These are phyloP conservation scores for Wallacemonas sp. DNA, from an alignment of 208 protist genomes.

Conservation along the genomic window DNA sequence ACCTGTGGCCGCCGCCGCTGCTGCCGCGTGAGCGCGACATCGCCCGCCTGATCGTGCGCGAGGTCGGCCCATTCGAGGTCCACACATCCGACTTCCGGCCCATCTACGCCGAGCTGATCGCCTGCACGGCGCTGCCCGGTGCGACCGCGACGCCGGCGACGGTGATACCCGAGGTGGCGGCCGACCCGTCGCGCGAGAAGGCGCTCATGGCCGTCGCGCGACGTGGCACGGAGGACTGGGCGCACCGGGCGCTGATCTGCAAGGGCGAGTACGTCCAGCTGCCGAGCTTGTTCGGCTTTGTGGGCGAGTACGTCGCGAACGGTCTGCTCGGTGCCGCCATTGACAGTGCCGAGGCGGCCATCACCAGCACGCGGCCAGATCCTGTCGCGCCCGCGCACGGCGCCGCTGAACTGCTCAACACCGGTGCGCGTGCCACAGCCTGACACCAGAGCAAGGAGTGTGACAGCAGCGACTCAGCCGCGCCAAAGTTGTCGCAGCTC, in stretches of 20 bases:
- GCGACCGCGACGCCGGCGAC: not conserved
- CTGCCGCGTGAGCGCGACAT: constrained; percentile 35
- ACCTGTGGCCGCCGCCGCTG: constrained; percentile 32
- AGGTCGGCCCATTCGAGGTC: constrained; percentile 38
- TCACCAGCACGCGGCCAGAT: too few relatives aligned
- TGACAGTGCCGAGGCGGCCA: too few relatives aligned
- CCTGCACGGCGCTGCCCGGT: not conserved
- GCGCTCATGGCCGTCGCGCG: constrained; percentile 7
- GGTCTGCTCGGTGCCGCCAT: constrained; percentile 16
- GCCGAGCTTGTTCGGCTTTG: constrained; percentile 28
- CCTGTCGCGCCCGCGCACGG: too few relatives aligned
- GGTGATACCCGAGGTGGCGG: not conserved
- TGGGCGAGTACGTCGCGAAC: constrained; percentile 26
- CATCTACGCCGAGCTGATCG: not conserved
- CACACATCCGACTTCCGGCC: constrained; percentile 42
- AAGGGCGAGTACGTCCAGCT: constrained; percentile 22
- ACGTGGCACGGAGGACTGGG: constrained; percentile 4
- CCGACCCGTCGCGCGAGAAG: not conserved
- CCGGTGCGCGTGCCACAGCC: too few relatives aligned
- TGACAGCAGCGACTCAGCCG: too few relatives aligned
- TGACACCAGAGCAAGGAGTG: too few relatives aligned
- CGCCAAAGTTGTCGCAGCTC: too few relatives aligned
- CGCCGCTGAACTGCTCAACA: too few relatives aligned
- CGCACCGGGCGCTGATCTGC: constrained; percentile 31
- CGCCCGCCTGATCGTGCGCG: constrained; percentile 27